Evolutionary conservation across 2,329 filamentous ascomycete species (phyloP).

Genomic region (Aspergillus uvarum): DNA sequence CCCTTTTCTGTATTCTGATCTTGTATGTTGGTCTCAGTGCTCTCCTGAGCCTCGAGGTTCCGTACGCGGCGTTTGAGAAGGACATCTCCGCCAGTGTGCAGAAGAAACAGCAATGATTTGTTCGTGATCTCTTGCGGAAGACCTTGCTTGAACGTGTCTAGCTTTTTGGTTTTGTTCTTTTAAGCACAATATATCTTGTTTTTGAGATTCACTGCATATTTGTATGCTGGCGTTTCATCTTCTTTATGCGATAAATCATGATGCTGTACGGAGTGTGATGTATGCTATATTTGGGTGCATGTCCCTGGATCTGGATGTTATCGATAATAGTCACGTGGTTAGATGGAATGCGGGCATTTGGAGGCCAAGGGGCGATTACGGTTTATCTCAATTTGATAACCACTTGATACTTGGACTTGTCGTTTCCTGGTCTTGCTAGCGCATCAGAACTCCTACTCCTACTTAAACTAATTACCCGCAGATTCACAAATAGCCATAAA

Average conservation of each 20-base stretch:
- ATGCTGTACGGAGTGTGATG: background rate
- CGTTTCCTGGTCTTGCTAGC: no score
- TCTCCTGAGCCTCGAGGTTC: constrained; percentile 77
- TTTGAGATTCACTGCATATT: background rate
- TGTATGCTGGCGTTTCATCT: constrained; percentile 1
- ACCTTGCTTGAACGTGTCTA: constrained; percentile 3
- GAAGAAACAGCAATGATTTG: constrained; percentile 67
- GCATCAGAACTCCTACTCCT: no score
- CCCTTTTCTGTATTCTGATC: constrained; percentile 71
- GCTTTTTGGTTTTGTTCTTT: background rate
- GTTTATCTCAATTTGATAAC: no score
- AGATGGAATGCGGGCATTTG: no score
- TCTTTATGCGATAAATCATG: constrained; percentile 2
- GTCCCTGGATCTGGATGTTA: background rate
- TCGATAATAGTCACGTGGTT: background rate
- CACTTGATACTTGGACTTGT: no score
- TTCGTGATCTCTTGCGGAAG: constrained; percentile 5
- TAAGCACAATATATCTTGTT: constrained; percentile 1
- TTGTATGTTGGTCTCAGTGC: constrained; percentile 75
- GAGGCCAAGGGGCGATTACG: no score
- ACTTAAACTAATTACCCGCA: no score
- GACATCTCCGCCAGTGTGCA: constrained; percentile 87
- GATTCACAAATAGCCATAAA: background rate
- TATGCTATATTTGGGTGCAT: background rate
- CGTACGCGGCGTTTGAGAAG: constrained; percentile 94